Percentiles rank a stretch among this genome's conserved stretches.
Evolutionary conservation across 768 basidiomycete genomes (phyloP).

Genomic region (Collybia nuda): DNA sequence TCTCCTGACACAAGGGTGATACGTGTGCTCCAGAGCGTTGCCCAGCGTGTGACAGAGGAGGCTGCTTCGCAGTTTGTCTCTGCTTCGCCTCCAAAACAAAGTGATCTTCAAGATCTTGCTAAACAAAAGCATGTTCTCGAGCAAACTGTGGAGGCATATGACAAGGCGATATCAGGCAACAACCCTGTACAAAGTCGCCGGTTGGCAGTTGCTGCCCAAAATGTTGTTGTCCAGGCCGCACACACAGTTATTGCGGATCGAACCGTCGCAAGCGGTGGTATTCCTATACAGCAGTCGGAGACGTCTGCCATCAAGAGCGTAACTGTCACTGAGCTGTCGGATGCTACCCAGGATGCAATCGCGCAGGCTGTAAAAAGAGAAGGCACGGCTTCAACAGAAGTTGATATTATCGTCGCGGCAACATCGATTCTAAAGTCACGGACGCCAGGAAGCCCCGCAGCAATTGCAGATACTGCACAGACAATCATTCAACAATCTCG

Average conservation of each 20-base stretch:
- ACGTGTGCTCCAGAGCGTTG: conserved; percentile 73
- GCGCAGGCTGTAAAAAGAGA: conserved; percentile 80
- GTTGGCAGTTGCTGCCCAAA: conserved; percentile 76
- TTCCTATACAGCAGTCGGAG: conserved; percentile 36
- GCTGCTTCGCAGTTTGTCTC: conserved; percentile 67
- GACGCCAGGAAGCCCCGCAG: conserved; percentile 26
- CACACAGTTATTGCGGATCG: conserved; percentile 59
- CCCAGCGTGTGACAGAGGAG: conserved; percentile 75
- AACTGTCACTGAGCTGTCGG: conserved; percentile 49
- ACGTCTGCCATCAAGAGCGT: conserved; percentile 47
- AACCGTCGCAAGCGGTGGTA: conserved; percentile 36
- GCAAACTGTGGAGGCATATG: conserved; percentile 71
- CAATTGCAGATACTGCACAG: conserved; percentile 18
- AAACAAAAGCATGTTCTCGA: conserved; percentile 81
- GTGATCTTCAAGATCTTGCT: conserved; percentile 63
- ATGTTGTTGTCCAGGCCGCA: conserved; percentile 81
- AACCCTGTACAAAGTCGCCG: conserved; percentile 50
- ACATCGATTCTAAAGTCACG: conserved; percentile 47
- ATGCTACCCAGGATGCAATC: conserved; percentile 64
- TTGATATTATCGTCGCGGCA: conserved; percentile 79
- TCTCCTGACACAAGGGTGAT: conserved; percentile 71
- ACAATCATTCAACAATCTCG: conserved; percentile 16
- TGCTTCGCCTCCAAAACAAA: conserved; percentile 41
- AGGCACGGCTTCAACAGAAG: conserved; percentile 71
- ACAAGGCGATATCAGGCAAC: conserved; percentile 62